Conservation (phyloP, 768 basidiomycete genomes). For the Epithele typhae region DNA sequence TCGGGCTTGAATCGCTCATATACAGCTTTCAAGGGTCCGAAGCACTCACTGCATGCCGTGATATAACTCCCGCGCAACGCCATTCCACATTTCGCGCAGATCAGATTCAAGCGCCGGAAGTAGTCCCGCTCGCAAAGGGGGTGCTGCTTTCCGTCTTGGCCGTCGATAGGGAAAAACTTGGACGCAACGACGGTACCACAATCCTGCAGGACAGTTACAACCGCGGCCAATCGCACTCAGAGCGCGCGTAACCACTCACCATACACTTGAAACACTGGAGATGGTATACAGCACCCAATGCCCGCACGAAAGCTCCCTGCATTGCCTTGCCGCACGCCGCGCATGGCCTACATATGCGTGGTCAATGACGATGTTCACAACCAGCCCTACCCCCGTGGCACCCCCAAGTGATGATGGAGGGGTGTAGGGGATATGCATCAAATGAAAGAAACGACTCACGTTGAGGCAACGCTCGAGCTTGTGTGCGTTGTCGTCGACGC, state of each 20-base stretch:
- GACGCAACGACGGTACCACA: constrained; percentile 95
- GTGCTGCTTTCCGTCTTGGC: constrained; percentile 79
- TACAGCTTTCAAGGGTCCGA: constrained; percentile 2
- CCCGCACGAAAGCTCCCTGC: constrained; percentile 96
- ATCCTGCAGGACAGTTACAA: constrained; percentile 51
- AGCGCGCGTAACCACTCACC: constrained; percentile 44
- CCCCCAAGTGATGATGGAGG: constrained; percentile 2
- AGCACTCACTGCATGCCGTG: constrained; percentile 90
- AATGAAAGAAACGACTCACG: constrained; percentile 41
- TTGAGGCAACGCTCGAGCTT: constrained; percentile 50
- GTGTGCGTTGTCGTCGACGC: constrained; percentile 56
- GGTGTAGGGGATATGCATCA: not conserved
- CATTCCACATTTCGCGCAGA: constrained; percentile 93
- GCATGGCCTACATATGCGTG: constrained; percentile 49
- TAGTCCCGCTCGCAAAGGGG: constrained; percentile 99
- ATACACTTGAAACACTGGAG: constrained; percentile 98
- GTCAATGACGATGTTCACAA: not conserved
- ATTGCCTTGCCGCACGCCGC: constrained; percentile 76
- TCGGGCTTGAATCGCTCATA: not conserved
- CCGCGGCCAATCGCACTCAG: not conserved
- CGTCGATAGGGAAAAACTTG: constrained; percentile 98
- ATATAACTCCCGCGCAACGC: constrained; percentile 97
- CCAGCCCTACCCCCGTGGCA: not conserved
- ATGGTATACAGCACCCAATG: constrained; percentile 90
- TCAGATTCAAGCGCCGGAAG: constrained; percentile 91